These are phyloP conservation scores for Nicotiana otophora DNA, from an alignment of 257 asterid species.

Conservation along the genomic window DNA sequence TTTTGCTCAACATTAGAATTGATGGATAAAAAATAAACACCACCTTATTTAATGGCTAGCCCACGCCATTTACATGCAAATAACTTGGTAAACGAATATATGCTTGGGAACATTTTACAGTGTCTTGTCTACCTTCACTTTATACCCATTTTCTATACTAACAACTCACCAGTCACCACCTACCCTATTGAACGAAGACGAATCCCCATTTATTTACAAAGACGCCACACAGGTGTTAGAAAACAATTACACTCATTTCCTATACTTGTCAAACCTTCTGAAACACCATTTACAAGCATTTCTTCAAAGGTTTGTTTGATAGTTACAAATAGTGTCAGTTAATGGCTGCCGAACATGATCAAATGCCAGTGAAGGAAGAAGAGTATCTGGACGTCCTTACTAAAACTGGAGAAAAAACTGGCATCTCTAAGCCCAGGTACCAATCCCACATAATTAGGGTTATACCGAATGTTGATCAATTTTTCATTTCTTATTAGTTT, in stretches of 20 bases:
- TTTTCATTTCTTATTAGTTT: background rate
- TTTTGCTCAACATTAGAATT: too few species aligned
- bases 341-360: slow-evolving; percentile 18
- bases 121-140: background rate
- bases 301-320: background rate
- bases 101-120: background rate
- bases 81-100: too few species aligned
- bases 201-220: too few species aligned
- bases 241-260: background rate
- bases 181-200: too few species aligned
- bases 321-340: background rate
- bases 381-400: slow-evolving; percentile 78
- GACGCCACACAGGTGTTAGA: too few species aligned
- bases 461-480: background rate
- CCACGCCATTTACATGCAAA: too few species aligned
- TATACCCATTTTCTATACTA: too few species aligned
- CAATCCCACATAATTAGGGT: background rate
- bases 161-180: too few species aligned
- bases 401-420: slow-evolving; percentile 69
- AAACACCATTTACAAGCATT: background rate
- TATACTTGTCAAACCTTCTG: background rate
- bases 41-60: too few species aligned
- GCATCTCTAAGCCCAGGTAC: slow-evolving; percentile 80
- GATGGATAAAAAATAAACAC: too few species aligned
- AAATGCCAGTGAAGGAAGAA: slow-evolving; percentile 24